A percentile compares a stretch with the other conserved stretches of the same genome.
phyloP scores from a whole-genome alignment of 2,329 filamentous ascomycete genomes.

The Phialemonium atrogriseum region DNA sequence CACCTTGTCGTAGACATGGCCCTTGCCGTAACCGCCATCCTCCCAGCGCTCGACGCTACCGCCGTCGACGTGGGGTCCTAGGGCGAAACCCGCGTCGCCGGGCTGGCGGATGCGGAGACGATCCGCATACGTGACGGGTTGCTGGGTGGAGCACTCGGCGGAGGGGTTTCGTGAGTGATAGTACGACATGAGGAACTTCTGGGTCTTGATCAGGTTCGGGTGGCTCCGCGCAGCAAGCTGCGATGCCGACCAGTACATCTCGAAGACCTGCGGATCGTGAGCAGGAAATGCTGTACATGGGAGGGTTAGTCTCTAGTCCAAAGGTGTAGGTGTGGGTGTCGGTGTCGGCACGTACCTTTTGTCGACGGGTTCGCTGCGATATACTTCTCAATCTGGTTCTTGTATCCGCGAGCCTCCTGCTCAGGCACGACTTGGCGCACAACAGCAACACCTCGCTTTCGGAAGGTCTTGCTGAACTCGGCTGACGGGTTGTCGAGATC shows the following conservation, averaged over 20 bases:
- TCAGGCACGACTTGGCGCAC: conserved; percentile 57
- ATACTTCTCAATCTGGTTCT: conserved; percentile 57
- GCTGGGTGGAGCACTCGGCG: conserved; percentile 16
- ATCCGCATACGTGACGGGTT: conserved; percentile 62
- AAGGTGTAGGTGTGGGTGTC: not conserved
- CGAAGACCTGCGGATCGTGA: conserved; percentile 61
- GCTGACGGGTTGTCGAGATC: conserved; percentile 31
- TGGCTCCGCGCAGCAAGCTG: conserved; percentile 63
- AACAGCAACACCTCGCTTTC: conserved; percentile 54
- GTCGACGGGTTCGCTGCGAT: conserved; percentile 54
- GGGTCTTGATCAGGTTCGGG: conserved; percentile 52
- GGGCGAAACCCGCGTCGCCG: conserved; percentile 60
- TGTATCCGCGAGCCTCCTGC: conserved; percentile 54
- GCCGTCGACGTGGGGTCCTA: conserved; percentile 67
- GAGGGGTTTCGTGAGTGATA: conserved; percentile 48
- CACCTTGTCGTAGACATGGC: conserved; percentile 64
- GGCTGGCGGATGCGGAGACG: conserved; percentile 64
- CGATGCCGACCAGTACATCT: conserved; percentile 65
- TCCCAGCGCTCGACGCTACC: conserved; percentile 73
- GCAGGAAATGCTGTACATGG: conserved; percentile 49
- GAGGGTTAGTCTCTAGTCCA: not conserved
- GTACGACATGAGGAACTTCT: conserved; percentile 53
- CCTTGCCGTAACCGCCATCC: conserved; percentile 54
- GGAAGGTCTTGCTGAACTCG: conserved; percentile 38
- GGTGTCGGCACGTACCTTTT: conserved; percentile 32